These are phyloP conservation scores for Phytophthora chlamydospora DNA, from an alignment of 352 stramenopile genomes.

Conservation along the genomic window DNA sequence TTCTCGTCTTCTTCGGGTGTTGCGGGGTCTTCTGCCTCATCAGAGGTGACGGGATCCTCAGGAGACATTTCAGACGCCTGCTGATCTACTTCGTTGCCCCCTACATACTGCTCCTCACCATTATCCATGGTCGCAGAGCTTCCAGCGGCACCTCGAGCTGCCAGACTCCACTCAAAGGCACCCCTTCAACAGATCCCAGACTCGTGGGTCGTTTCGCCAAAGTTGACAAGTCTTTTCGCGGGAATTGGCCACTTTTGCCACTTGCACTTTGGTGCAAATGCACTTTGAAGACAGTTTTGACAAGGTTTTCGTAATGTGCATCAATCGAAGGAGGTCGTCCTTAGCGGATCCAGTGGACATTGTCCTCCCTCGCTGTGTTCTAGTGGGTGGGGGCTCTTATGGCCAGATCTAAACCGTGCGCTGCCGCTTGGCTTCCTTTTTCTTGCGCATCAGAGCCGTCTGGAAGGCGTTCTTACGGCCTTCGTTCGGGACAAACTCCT, in stretches of 20 bases:
- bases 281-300: conserved; percentile 10
- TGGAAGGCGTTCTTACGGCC: conserved; percentile 77
- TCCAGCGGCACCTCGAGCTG: not conserved
- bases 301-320: conserved; percentile 25
- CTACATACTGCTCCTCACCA: conserved; percentile 17
- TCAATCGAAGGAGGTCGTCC: conserved; percentile 15
- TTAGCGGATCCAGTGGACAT: conserved; percentile 13
- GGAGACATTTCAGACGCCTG: conserved; percentile 4
- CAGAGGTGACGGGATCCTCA: conserved; percentile 7
- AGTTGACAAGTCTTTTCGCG: conserved; percentile 1
- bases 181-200: conserved; percentile 20
- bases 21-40: conserved; percentile 23
- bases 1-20: conserved; percentile 21
- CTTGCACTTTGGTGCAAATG: not conserved
- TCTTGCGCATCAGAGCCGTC: conserved; percentile 62
- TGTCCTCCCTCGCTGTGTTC: conserved; percentile 13
- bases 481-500: conserved; percentile 83
- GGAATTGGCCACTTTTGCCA: not conserved
- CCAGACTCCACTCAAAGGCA: conserved; percentile 1
- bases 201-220: conserved; percentile 19
- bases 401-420: conserved; percentile 21
- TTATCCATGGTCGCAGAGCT: conserved; percentile 16
- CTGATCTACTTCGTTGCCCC: conserved; percentile 11
- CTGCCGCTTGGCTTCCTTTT: conserved; percentile 48
- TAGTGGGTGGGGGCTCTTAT: conserved; percentile 17